phyloP scores from a whole-genome alignment of 371 early-diverging fungal genomes.

The Dentiscutata heterogama region DNA sequence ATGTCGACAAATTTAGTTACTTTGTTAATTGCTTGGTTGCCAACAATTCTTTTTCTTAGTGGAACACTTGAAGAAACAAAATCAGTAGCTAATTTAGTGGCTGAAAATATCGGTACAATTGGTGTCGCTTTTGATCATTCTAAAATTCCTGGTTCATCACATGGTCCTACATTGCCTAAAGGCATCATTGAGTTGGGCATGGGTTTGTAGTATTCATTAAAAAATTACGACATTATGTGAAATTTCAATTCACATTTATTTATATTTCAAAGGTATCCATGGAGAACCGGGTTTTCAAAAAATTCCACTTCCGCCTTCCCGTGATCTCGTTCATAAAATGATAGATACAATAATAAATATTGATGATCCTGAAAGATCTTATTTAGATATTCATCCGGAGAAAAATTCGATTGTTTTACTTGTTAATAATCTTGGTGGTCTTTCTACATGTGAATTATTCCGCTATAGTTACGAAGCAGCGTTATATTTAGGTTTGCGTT shows the following conservation, averaged over 20 bases:
- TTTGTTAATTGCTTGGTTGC: not conserved
- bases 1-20: not conserved
- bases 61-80: constrained; percentile 68
- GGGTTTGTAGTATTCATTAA: constrained; percentile 64
- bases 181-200: constrained; percentile 79
- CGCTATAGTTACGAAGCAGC: constrained; percentile 73
- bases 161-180: constrained; percentile 56
- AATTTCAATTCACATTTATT: not conserved
- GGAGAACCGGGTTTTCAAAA: constrained; percentile 78
- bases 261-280: constrained; percentile 50
- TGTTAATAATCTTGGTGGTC: constrained; percentile 86
- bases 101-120: constrained; percentile 73
- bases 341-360: constrained; percentile 66
- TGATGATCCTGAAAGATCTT: constrained; percentile 60
- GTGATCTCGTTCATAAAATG: constrained; percentile 62
- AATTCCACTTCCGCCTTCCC: constrained; percentile 58
- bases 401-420: constrained; percentile 64
- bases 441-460: constrained; percentile 75
- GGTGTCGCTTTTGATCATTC: constrained; percentile 82
- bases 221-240: constrained; percentile 51
- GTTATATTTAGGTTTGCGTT: constrained; percentile 47
- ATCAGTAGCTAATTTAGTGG: constrained; percentile 62
- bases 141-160: constrained; percentile 71
- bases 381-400: constrained; percentile 48
- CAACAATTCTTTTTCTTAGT: constrained; percentile 47